These are phyloP conservation scores for Reutealis trisperma DNA, from an alignment of 345 rosid species.

Conservation along the genomic window DNA sequence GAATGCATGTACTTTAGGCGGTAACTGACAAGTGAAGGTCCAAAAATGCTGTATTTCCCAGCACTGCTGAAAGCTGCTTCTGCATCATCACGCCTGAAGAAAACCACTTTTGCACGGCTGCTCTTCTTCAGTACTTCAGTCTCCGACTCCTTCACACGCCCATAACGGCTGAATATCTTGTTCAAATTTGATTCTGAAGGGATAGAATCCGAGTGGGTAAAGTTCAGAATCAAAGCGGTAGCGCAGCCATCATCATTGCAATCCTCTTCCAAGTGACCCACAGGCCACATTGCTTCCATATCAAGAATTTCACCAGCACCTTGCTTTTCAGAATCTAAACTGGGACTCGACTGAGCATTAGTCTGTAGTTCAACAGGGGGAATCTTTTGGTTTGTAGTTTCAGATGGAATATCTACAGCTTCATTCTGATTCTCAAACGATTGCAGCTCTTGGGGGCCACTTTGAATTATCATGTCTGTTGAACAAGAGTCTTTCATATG, in stretches of 20 bases:
- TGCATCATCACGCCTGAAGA: constrained; percentile 50
- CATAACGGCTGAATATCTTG: constrained; percentile 54
- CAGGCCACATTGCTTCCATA: constrained; percentile 24
- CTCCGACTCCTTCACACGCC: constrained; percentile 45
- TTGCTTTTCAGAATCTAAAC: constrained; percentile 30
- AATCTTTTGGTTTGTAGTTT: constrained; percentile 22
- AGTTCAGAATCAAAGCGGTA: constrained; percentile 57
- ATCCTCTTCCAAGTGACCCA: constrained; percentile 20
- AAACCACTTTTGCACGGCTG: constrained; percentile 58
- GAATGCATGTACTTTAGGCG: constrained; percentile 41
- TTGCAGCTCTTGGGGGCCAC: constrained; percentile 31
- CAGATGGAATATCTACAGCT: constrained; percentile 25
- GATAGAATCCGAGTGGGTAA: constrained; percentile 44
- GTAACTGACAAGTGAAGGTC: constrained; percentile 51
- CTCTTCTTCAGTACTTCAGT: constrained; percentile 52
- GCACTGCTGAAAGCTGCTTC: constrained; percentile 66
- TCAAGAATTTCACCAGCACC: constrained; percentile 24
- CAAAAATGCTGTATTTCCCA: constrained; percentile 58
- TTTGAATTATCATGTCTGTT: constrained; percentile 22
- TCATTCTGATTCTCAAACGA: constrained; percentile 25
- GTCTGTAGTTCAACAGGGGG: constrained; percentile 18
- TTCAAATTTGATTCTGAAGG: constrained; percentile 50
- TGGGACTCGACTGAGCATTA: constrained; percentile 17
- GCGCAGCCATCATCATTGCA: constrained; percentile 29
- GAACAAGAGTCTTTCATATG: constrained; percentile 33